Percentiles rank a stretch among this genome's conserved stretches.
Conservation (phyloP, 73 alveolate genomes). For the Effrenium voratum region DNA sequence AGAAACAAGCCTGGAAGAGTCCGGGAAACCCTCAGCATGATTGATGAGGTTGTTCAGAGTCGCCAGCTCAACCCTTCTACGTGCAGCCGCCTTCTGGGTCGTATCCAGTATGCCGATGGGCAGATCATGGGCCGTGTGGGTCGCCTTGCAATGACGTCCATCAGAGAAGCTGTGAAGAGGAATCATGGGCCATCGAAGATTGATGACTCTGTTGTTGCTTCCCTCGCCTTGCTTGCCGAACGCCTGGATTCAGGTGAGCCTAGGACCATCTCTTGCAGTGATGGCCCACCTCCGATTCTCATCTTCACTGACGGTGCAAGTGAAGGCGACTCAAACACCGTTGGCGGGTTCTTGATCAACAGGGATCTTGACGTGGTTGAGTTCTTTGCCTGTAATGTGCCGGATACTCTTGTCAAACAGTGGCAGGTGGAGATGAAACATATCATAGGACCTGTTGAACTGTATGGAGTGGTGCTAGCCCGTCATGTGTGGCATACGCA, state of each 20-base stretch:
- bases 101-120: conserved; percentile 17
- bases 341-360: background rate
- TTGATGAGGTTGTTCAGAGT: background rate
- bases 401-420: background rate
- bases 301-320: conserved; percentile 40
- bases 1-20: background rate
- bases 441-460: conserved; percentile 11
- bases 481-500: background rate
- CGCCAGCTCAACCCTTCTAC: background rate
- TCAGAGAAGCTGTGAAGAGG: background rate
- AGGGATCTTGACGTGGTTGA: background rate
- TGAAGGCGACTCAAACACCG: background rate
- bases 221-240: background rate
- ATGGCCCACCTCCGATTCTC: background rate
- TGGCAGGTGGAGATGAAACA: background rate
- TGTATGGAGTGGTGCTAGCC: background rate
- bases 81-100: background rate
- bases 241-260: background rate
- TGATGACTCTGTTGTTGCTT: background rate
- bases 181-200: background rate
- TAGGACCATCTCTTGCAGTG: background rate
- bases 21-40: background rate
- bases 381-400: background rate
- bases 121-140: conserved; percentile 30
- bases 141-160: background rate